phyloP scores from a whole-genome alignment of 2,329 filamentous ascomycete genomes.

The Apiospora pterosperma region DNA sequence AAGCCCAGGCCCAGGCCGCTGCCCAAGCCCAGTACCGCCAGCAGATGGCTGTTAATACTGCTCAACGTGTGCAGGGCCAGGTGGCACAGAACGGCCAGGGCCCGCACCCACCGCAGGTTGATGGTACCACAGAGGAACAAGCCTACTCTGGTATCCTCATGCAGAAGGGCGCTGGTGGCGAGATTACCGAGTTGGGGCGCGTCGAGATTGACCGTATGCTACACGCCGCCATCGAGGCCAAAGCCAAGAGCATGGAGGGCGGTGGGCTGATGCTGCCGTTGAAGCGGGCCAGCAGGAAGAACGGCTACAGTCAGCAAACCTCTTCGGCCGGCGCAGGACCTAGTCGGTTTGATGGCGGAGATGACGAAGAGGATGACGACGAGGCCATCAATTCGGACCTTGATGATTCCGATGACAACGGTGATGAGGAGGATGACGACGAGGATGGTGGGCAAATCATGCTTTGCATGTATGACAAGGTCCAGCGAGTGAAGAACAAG shows the following conservation, averaged over 20 bases:
- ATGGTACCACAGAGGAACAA: constrained; percentile 62
- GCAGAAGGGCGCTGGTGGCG: constrained; percentile 50
- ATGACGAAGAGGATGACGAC: constrained; percentile 73
- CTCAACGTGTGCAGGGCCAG: constrained; percentile 24
- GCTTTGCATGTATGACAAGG: constrained; percentile 99
- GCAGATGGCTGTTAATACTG: constrained; percentile 9
- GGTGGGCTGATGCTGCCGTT: constrained; percentile 74
- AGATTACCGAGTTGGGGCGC: constrained; percentile 52
- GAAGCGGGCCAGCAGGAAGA: constrained; percentile 25
- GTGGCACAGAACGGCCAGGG: constrained; percentile 37
- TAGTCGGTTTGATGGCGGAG: constrained; percentile 60
- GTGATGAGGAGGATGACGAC: constrained; percentile 80
- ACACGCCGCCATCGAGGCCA: constrained; percentile 63
- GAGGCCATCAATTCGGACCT: constrained; percentile 98
- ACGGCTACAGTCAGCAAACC: constrained; percentile 8
- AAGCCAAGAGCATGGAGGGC: constrained; percentile 67
- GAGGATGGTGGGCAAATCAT: constrained; percentile 88
- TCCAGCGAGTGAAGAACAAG: constrained; percentile 98
- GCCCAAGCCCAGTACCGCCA: constrained; percentile 25
- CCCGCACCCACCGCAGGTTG: constrained; percentile 59
- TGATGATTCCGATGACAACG: constrained; percentile 86
- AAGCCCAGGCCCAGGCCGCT: constrained; percentile 14
- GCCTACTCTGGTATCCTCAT: constrained; percentile 59
- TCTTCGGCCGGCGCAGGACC: constrained; percentile 25
- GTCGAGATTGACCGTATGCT: constrained; percentile 67